phyloP scores from a whole-genome alignment of 352 stramenopile genomes.

The Pythium coloratum region DNA sequence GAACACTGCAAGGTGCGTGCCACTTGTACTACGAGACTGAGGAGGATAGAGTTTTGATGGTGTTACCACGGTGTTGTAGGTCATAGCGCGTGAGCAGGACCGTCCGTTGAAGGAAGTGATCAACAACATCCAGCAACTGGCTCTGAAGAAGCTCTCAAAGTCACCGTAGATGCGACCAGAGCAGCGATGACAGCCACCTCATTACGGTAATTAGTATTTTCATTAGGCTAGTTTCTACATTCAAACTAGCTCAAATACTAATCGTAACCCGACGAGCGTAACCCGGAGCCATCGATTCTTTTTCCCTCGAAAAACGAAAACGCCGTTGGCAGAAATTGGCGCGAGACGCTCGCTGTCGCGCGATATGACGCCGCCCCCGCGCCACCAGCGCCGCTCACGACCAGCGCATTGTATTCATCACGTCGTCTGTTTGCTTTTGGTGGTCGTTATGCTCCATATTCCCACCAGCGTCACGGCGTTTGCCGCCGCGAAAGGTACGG shows the following conservation, averaged over 20 bases:
- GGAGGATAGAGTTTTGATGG: neutral
- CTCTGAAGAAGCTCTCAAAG: constrained; percentile 27
- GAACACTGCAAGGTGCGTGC: constrained; percentile 72
- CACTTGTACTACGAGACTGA: neutral
- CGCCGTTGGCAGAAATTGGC: neutral
- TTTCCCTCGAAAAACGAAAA: neutral
- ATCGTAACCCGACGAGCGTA: constrained; percentile 12
- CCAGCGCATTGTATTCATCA: neutral
- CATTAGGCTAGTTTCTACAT: too few relatives aligned
- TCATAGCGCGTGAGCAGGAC: constrained; percentile 12
- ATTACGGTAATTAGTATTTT: too few relatives aligned
- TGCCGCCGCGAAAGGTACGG: constrained; percentile 6
- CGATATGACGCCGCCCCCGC: neutral
- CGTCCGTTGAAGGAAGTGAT: constrained; percentile 61
- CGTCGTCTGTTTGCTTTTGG: neutral
- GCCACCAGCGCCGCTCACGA: neutral
- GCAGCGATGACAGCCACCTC: neutral
- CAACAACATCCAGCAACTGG: constrained; percentile 48
- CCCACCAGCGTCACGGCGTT: neutral
- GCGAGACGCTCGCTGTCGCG: neutral
- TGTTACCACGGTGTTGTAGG: neutral
- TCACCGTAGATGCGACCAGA: neutral
- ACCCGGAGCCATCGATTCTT: constrained; percentile 20
- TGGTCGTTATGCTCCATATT: constrained; percentile 1
- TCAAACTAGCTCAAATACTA: neutral